Evolutionary conservation across 1,284 basidiomycete species (phyloP), one percentile per base, ranked within the genome.

Genomic region (Schizopora paradoxa): DNA sequence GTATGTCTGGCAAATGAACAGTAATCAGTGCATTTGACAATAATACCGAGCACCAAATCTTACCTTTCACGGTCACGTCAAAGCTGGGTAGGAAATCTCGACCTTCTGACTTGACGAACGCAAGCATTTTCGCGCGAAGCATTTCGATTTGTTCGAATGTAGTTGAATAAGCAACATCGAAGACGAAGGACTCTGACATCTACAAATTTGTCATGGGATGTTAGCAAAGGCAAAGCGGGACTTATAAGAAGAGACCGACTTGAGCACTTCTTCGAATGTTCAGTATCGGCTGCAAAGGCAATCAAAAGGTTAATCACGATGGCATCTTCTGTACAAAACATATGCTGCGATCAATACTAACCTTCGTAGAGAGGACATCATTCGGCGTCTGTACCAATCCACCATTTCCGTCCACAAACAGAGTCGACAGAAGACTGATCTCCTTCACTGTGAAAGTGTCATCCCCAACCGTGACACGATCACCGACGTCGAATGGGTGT

Each of bases 401-500:
- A 23, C 72, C 72, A 47, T 75, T 72, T 33, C 73, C 69, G 54
- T 86, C 78, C 45, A 89, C 65, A 65, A 89, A 82, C 29, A 87
- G 70, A 3, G 89, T 90, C 50, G 82, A 88, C 47, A 94, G 72
- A 27, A 94, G 72, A 37, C 85, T 76, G 64, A 92, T 91, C 66
- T 93, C 90, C 60, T 89, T 88, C 52, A 94, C 90, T 4, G 86
- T 87, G 64, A 88, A 94, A 13, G 63, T 68, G 31, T 73, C 68
- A 18, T 73, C 70, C 25, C 67, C 65, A 28, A 80, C 56, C 41
- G 73, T 67, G 23, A 93, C 74, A 31, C 82, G 69, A 65, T 96
- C 92, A 41, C 90, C 90, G 16, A 94, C 90, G 63, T 94, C 91
- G 70, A 86, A 93, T 0, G 88, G 87, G 62, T 91, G 85, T 59